These are phyloP conservation scores for Zymoseptoria brevis DNA, from an alignment of 2,329 filamentous ascomycete species.

Conservation along the genomic window DNA sequence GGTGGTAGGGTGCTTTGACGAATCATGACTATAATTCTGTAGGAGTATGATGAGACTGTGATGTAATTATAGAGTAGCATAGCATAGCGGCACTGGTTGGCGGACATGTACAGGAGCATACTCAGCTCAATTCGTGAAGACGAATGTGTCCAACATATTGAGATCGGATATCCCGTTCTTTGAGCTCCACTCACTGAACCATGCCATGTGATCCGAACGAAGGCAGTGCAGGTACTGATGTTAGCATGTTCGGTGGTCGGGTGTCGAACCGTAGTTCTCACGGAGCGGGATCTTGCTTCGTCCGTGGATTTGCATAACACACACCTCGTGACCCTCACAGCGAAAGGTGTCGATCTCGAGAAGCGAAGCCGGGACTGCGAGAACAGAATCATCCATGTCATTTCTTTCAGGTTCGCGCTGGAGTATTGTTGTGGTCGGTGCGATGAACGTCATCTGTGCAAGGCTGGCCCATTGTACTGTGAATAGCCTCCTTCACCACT, in stretches of 20 bases:
- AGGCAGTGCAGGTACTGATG: background rate
- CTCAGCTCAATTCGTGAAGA: background rate
- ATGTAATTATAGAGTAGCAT: background rate
- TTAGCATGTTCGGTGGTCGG: background rate
- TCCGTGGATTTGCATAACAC: background rate
- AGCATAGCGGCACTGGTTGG: background rate
- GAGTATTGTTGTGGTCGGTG: no score
- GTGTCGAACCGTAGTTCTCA: background rate
- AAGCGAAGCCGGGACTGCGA: no score
- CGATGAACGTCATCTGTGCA: no score
- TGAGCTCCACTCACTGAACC: background rate
- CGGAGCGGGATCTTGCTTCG: background rate
- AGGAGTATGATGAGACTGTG: background rate
- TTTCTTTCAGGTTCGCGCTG: no score
- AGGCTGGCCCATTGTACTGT: no score
- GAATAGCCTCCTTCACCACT: background rate
- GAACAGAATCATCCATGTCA: no score
- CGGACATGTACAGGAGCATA: background rate
- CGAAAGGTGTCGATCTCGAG: background rate
- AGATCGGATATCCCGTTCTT: background rate
- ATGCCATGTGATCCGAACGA: background rate
- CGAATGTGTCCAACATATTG: background rate
- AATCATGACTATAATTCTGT: background rate
- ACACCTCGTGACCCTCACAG: background rate
- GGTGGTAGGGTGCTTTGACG: background rate